These are phyloP conservation scores for Nicotiana attenuata DNA, from an alignment of 257 asterid genomes.

Conservation along the genomic window DNA sequence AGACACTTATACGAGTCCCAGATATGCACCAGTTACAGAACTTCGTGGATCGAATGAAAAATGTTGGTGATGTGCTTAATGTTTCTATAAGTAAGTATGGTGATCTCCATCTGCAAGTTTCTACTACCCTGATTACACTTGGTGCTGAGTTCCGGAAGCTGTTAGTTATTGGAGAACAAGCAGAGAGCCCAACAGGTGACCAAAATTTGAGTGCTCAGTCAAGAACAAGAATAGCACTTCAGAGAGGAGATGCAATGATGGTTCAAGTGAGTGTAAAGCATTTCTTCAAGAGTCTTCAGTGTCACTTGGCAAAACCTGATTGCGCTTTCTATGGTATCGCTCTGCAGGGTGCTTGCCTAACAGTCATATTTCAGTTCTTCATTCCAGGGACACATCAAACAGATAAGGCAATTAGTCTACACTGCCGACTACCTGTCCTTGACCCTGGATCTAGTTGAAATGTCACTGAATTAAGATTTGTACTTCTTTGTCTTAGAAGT, in stretches of 20 bases:
- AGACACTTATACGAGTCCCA: slow-evolving; percentile 54
- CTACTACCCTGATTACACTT: slow-evolving; percentile 52
- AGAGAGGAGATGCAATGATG: slow-evolving; percentile 70
- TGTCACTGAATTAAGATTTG: neutral
- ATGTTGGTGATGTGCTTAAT: slow-evolving; percentile 73
- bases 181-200: slow-evolving; percentile 36
- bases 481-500: neutral
- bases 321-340: slow-evolving; percentile 79
- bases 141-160: slow-evolving; percentile 81
- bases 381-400: slow-evolving; percentile 73
- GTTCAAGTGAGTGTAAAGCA: slow-evolving; percentile 88
- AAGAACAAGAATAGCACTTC: slow-evolving; percentile 54
- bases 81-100: slow-evolving; percentile 74
- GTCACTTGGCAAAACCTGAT: slow-evolving; percentile 76
- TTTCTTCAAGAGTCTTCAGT: slow-evolving; percentile 76
- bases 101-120: slow-evolving; percentile 74
- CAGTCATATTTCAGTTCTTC: slow-evolving; percentile 86
- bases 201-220: slow-evolving; percentile 46
- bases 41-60: slow-evolving; percentile 76
- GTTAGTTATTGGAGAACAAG: slow-evolving; percentile 66
- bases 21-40: slow-evolving; percentile 54
- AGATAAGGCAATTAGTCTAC: slow-evolving; percentile 75
- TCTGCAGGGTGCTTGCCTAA: slow-evolving; percentile 61
- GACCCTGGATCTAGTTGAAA: slow-evolving; percentile 74
- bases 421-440: slow-evolving; percentile 87